These are phyloP conservation scores for Neohortaea acidophila DNA, from an alignment of 495 filamentous ascomycete species.

Conservation along the genomic window DNA sequence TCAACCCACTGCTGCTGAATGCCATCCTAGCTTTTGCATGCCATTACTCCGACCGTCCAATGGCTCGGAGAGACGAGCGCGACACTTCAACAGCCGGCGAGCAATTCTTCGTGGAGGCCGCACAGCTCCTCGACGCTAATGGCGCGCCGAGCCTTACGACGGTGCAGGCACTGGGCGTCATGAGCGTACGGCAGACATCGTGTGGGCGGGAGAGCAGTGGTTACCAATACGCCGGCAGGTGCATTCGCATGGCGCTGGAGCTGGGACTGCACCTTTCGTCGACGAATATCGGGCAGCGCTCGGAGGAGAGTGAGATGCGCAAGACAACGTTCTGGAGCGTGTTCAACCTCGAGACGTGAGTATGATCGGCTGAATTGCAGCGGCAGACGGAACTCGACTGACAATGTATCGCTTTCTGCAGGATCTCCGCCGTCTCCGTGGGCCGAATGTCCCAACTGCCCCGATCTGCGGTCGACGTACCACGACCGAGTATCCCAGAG, in stretches of 20 bases:
- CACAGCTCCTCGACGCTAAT: slow-evolving; percentile 43
- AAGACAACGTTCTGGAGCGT: slow-evolving; percentile 59
- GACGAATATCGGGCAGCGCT: slow-evolving; percentile 28
- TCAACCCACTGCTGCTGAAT: slow-evolving; percentile 60
- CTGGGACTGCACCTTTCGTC: slow-evolving; percentile 43
- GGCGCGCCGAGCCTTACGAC: slow-evolving; percentile 50
- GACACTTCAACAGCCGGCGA: slow-evolving; percentile 53
- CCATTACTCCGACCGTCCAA: slow-evolving; percentile 51
- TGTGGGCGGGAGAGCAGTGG: slow-evolving; percentile 40
- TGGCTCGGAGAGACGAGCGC: slow-evolving; percentile 43
- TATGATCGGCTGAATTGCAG: slow-evolving; percentile 12
- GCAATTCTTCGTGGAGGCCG: slow-evolving; percentile 55
- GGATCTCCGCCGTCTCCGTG: slow-evolving; percentile 48
- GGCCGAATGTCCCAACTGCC: slow-evolving; percentile 50
- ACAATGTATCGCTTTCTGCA: too few species aligned
- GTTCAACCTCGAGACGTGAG: slow-evolving; percentile 54
- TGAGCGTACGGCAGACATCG: slow-evolving; percentile 33
- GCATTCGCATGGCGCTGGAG: slow-evolving; percentile 49
- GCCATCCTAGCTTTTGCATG: slow-evolving; percentile 59
- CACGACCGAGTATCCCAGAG: slow-evolving; percentile 41
- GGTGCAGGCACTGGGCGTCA: slow-evolving; percentile 62
- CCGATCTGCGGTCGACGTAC: slow-evolving; percentile 37
- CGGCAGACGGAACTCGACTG: too few species aligned
- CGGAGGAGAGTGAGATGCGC: slow-evolving; percentile 42
- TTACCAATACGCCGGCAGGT: slow-evolving; percentile 51